A percentile compares a stretch with the other conserved stretches of the same genome.
Conservation (phyloP, 108 stramenopile species). For the Discostella stelligeroides region DNA sequence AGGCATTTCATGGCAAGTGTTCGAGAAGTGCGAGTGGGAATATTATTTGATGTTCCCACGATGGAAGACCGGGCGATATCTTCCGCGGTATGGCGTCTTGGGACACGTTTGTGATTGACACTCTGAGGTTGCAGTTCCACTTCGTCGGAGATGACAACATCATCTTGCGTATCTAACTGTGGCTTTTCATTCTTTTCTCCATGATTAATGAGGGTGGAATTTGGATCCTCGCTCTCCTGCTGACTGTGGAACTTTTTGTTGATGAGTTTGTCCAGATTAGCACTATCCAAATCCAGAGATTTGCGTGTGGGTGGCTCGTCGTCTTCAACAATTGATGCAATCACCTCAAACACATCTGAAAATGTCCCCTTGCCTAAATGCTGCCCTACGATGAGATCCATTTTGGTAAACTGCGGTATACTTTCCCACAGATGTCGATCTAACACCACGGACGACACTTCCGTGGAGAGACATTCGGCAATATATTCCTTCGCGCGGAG, state of each 20-base stretch:
- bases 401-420: slow-evolving; percentile 16
- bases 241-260: not conserved
- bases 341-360: slow-evolving; percentile 36
- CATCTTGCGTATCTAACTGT: too few relatives aligned
- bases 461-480: slow-evolving; percentile 3
- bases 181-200: too few relatives aligned
- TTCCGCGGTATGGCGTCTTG: too few relatives aligned
- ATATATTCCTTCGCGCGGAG: slow-evolving; percentile 2
- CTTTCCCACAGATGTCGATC: slow-evolving; percentile 6
- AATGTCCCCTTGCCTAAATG: slow-evolving; percentile 37
- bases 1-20: too few relatives aligned
- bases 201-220: too few relatives aligned
- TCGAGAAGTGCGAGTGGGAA: too few relatives aligned
- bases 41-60: too few relatives aligned
- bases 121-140: too few relatives aligned
- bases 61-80: too few relatives aligned
- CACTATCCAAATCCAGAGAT: not conserved
- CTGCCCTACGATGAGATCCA: slow-evolving; percentile 26
- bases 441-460: slow-evolving; percentile 1
- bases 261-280: slow-evolving; percentile 14
- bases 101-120: too few relatives aligned
- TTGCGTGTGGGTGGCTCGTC: not conserved
- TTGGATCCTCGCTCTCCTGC: too few relatives aligned
- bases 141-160: too few relatives aligned
- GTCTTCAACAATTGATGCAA: not conserved